phyloP scores from a whole-genome alignment of 495 filamentous ascomycete genomes.

The Podospora didyma region DNA sequence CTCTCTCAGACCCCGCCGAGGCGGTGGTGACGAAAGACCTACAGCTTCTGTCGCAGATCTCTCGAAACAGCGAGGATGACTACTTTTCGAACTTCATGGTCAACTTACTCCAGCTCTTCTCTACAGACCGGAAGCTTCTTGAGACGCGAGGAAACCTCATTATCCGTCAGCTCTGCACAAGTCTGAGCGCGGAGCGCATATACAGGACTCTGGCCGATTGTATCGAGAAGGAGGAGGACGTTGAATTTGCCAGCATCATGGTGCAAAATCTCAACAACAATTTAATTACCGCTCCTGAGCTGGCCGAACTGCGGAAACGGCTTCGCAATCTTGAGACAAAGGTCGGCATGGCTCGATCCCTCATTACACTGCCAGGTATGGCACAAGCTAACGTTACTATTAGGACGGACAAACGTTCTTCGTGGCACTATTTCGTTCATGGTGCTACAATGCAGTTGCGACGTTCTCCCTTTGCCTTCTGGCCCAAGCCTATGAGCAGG shows the following conservation, averaged over 20 bases:
- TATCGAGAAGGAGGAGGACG: constrained; percentile 95
- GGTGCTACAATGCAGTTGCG: constrained; percentile 98
- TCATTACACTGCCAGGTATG: constrained; percentile 14
- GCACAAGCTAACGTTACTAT: constrained; percentile 16
- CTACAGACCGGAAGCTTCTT: constrained; percentile 83
- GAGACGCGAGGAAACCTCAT: constrained; percentile 95
- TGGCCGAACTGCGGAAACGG: constrained; percentile 84
- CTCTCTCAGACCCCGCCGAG: constrained; percentile 91
- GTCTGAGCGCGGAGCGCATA: constrained; percentile 88
- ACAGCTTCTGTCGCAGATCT: constrained; percentile 93
- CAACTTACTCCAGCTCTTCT: constrained; percentile 89
- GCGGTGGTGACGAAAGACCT: constrained; percentile 94
- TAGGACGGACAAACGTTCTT: constrained; percentile 95
- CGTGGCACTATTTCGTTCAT: constrained; percentile 87
- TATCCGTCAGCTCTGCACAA: constrained; percentile 90
- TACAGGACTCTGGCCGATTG: constrained; percentile 95
- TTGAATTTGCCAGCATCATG: constrained; percentile 99
- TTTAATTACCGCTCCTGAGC: constrained; percentile 92
- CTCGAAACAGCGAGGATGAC: constrained; percentile 89
- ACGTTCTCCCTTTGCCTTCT: constrained; percentile 95
- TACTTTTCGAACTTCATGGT: constrained; percentile 99
- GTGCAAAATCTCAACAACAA: constrained; percentile 99
- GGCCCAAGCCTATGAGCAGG: constrained; percentile 97
- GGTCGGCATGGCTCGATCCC: constrained; percentile 21
- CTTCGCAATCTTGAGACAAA: constrained; percentile 85